Percentiles rank a stretch among this genome's conserved stretches.
Conservation (phyloP, 2,329 filamentous ascomycete genomes). For the Diaporthe citrichinensis region DNA sequence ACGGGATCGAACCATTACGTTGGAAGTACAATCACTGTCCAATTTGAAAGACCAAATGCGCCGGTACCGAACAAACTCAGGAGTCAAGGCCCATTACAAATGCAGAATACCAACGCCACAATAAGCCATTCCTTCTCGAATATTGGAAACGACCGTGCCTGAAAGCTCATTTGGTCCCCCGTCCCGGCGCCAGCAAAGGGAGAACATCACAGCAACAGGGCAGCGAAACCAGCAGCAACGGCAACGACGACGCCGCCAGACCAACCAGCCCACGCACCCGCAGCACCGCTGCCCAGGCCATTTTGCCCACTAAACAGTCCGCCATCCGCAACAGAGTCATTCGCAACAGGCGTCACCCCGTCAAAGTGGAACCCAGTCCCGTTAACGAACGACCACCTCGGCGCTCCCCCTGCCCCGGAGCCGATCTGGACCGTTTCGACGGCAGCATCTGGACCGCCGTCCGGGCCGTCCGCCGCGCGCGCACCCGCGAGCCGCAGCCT, state of each 20-base stretch:
- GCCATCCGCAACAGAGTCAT: background rate
- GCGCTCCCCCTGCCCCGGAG: background rate
- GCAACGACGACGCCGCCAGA: background rate
- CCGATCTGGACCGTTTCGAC: background rate
- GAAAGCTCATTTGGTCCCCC: too few species aligned
- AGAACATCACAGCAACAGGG: background rate
- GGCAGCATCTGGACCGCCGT: too few species aligned
- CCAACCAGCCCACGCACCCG: background rate
- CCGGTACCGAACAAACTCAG: background rate
- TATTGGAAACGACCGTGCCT: background rate
- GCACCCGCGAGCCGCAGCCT: background rate
- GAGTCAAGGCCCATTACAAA: background rate
- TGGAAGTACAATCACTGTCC: background rate
- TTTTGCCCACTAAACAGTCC: background rate
- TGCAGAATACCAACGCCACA: background rate
- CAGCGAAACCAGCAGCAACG: background rate
- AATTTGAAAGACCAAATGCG: background rate
- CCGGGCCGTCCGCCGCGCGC: background rate
- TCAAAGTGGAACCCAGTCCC: constrained; percentile 15
- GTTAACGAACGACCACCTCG: constrained; percentile 19
- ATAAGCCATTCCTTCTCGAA: too few species aligned
- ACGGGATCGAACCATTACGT: background rate
- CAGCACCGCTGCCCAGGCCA: constrained; percentile 13
- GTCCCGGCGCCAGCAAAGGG: background rate
- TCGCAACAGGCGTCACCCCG: background rate